Percentiles rank a stretch among this genome's conserved stretches.
Conservation (phyloP, 2,329 filamentous ascomycete genomes). For the Conoideocrella luteorostrata region DNA sequence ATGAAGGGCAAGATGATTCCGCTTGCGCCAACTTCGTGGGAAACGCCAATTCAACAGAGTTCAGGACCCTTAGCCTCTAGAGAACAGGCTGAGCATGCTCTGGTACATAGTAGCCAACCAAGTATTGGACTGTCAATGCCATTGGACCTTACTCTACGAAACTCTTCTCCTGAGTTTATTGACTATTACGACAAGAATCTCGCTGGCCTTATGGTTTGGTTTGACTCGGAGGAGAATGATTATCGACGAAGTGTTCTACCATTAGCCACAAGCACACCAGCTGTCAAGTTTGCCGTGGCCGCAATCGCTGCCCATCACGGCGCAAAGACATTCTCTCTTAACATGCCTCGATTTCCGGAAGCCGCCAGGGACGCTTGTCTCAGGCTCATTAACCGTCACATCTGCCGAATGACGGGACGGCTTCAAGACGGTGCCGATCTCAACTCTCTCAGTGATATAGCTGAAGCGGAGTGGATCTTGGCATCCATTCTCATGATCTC, state of each 20-base stretch:
- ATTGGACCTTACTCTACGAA: conserved; percentile 13
- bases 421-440: conserved; percentile 17
- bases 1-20: conserved; percentile 16
- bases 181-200: conserved; percentile 23
- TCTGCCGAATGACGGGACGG: conserved; percentile 18
- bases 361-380: conserved; percentile 22
- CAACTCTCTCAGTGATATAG: conserved; percentile 16
- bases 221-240: conserved; percentile 22
- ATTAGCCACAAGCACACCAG: conserved; percentile 18
- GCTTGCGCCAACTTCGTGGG: conserved; percentile 3
- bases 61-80: too few species aligned
- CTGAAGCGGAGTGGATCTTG: conserved; percentile 23
- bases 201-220: conserved; percentile 25
- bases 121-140: not conserved
- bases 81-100: too few species aligned
- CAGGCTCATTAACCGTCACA: conserved; percentile 16
- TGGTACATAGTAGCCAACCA: not conserved
- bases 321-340: conserved; percentile 14
- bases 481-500: conserved; percentile 24
- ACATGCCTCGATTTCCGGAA: conserved; percentile 17
- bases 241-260: conserved; percentile 22
- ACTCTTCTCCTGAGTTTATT: conserved; percentile 18
- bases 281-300: conserved; percentile 21
- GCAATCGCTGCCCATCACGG: conserved; percentile 24
- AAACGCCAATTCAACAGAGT: not conserved